A percentile compares a stretch with the other conserved stretches of the same genome.
These are phyloP conservation scores for Mycena vitilis DNA, from an alignment of 768 basidiomycete species.

Conservation along the genomic window DNA sequence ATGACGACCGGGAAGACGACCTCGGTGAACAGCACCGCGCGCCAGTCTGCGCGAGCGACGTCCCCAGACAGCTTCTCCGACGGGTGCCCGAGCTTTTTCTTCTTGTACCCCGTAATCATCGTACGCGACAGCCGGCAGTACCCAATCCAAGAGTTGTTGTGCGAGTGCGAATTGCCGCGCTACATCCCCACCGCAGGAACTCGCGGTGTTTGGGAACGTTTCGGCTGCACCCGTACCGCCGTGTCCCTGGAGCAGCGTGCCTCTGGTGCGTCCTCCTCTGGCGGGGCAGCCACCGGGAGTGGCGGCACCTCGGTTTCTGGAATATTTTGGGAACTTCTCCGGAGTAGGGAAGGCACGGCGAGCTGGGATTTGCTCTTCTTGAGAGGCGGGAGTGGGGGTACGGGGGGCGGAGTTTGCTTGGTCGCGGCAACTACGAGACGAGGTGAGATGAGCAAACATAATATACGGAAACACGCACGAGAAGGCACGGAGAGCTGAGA, in stretches of 20 bases:
- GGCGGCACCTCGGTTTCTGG: neutral
- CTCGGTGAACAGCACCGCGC: constrained; percentile 88
- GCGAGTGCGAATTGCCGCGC: constrained; percentile 96
- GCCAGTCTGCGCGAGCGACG: constrained; percentile 94
- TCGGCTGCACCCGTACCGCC: constrained; percentile 43
- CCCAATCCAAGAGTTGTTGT: constrained; percentile 99
- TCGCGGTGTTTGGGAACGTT: constrained; percentile 70
- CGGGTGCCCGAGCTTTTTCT: constrained; percentile 95
- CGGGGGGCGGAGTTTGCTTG: too few species aligned
- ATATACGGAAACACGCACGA: neutral
- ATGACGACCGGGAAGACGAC: constrained; percentile 87
- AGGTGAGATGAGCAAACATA: neutral
- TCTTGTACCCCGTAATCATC: constrained; percentile 99
- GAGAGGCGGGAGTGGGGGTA: neutral
- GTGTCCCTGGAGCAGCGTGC: constrained; percentile 17
- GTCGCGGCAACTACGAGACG: neutral
- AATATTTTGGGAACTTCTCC: constrained; percentile 11
- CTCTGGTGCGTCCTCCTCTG: neutral
- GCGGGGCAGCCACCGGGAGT: neutral
- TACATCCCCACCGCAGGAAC: constrained; percentile 99
- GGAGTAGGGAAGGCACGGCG: constrained; percentile 24
- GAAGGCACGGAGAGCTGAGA: constrained; percentile 30
- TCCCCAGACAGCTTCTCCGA: constrained; percentile 98
- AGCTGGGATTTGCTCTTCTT: constrained; percentile 28
- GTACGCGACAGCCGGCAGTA: constrained; percentile 98